Conservation (phyloP, 371 early-diverging fungal species). For the Nematocida sp. region DNA sequence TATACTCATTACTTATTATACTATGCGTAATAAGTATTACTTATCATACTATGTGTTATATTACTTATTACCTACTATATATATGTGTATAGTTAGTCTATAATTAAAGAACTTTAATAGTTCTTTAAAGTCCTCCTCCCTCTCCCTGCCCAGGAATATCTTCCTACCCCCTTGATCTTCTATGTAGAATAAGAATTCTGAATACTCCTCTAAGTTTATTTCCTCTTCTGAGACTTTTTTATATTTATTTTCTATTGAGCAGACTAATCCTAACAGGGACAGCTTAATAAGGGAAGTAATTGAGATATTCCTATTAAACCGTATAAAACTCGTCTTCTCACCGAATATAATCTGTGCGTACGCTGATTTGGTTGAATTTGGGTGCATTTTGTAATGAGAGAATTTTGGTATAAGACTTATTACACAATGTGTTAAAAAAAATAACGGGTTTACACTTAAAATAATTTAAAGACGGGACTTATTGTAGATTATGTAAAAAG, state of each 20-base stretch:
- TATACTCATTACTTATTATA: no score
- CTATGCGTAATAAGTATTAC: no score
- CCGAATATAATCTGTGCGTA: slow-evolving; percentile 52
- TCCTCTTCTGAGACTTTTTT: not conserved
- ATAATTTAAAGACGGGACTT: not conserved
- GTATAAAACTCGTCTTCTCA: slow-evolving; percentile 43
- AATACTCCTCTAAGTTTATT: slow-evolving; percentile 40
- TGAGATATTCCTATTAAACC: not conserved
- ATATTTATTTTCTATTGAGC: not conserved
- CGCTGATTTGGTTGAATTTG: not conserved
- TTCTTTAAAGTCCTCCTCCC: slow-evolving; percentile 6
- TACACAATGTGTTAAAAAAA: not conserved
- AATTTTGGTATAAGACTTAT: not conserved
- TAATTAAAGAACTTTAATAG: slow-evolving; percentile 36
- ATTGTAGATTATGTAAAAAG: not conserved
- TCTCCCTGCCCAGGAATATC: slow-evolving; percentile 15
- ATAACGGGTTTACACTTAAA: not conserved
- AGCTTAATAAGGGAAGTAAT: not conserved
- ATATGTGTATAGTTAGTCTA: slow-evolving; percentile 25
- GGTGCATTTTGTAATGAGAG: not conserved
- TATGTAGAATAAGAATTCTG: slow-evolving; percentile 41
- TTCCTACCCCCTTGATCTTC: slow-evolving; percentile 33
- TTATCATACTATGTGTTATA: no score
- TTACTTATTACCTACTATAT: not conserved
- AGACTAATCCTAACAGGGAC: slow-evolving; percentile 23